Base-by-base conservation (phyloP, 805 yeast genomes). In the Kuraishia cidri region DNA sequence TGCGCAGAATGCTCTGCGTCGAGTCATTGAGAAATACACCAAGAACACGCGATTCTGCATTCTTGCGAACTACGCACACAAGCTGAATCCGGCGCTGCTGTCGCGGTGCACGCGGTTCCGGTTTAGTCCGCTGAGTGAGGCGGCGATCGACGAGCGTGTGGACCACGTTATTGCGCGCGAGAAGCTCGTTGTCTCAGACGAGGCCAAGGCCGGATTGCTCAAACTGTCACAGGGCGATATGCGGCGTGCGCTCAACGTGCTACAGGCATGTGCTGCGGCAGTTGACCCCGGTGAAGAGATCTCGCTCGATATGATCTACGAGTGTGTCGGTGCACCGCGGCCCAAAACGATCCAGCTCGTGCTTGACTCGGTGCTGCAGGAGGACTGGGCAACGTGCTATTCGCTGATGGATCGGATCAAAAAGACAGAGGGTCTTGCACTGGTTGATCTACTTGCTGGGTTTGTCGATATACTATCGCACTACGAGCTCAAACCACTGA, bases 71-170 rank as follows among this genome's bases (percentile, higher is more conserved):
- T 92, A 92, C 60, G 79, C 96, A 2, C 97, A 92, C 62, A 92
- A 92, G 49, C 63, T 92, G 46, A 90, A 90, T 39, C 97, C 98
- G 1, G 98, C 98, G 1, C 69, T 92, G 44, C 59, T 90, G 31
- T 86, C 96, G 26, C 75, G 99, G 55, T 92, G 98, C 55, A 92
- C 98, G 6, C 64, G 97, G 44, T 94, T 92, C 64, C 67, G 98
- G 46, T 92, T 92, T 59, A 74, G 83, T 28, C 98, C 98, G 3
- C 62, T 92, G 33, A 58, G 75, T 1, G 64, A 66, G 32, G 69
- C 61, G 2, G 86, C 96, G 2, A 76, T 90, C 17, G 66, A 68
- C 38, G 73, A 69, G 22, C 72, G 95, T 34, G 61, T 90, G 19
- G 61, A 70, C 30, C 65, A 71, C 38, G 96, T 92, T 6, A 66